Evolutionary conservation across 768 basidiomycete genomes (phyloP), one percentile per base, ranked within the genome.

Genomic region (Panellus pusillus): DNA sequence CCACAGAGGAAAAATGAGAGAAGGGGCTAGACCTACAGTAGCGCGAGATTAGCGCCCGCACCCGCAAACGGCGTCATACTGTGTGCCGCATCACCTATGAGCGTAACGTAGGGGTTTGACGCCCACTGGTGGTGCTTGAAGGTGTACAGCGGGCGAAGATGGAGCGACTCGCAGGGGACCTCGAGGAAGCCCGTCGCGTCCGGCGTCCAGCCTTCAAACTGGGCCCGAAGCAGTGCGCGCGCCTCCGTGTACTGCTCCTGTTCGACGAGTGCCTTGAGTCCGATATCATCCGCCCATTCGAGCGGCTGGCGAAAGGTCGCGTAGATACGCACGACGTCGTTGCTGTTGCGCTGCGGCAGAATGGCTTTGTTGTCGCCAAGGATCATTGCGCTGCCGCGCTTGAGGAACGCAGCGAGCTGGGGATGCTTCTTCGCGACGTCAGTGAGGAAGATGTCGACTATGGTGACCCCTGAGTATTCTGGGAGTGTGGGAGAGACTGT

Each of bases 291-390:
- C 20, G 17, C n/a, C 49, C 49, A 50, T 13, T 40, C 39, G 9
- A 43, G 31, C 12, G 49, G 49, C 17, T 42, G 31, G 19, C 39
- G 49, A 9, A 50, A 50, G 17, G 49, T 18, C 9, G 19, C 40
- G 14, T 42, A 50, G 4, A 42, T 38, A 12, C 41, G 49, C 18
- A 48, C 49, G 32, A 36, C 49, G 12, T 50, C 41, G 31, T 36
- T 50, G 41, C 49, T 36, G 41, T 20, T 50, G 29, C 31, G 28
- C 41, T 42, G 49, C 5, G 13, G 17, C 3, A 41, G 13, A 28
- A 50, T 32, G 14, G 28, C 49, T 24, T 50, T 41, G 29, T 43
- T 50, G 40, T 42, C 49, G 40, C 40, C 31, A 29, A 50, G 31
- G 9, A 36, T 40, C 49, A 50, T 42, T 6, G 31, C 40, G 29